A percentile compares a stretch with the other conserved stretches of the same genome.
Conservation (phyloP, 2,329 filamentous ascomycete species). For the Esteya vermicola region DNA sequence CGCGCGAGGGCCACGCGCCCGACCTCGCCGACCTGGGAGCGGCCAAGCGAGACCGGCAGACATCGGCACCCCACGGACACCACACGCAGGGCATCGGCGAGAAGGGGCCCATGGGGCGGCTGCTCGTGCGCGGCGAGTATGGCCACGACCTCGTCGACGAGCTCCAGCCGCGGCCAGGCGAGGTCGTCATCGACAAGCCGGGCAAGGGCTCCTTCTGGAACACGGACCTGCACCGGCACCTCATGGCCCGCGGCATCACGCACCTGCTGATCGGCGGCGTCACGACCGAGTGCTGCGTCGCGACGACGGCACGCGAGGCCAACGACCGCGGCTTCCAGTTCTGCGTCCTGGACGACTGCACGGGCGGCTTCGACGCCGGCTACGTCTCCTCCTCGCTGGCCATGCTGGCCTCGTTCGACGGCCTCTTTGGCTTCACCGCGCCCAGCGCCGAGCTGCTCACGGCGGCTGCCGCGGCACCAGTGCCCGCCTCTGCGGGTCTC, state of each 20-base stretch:
- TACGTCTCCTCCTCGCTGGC: conserved; percentile 32
- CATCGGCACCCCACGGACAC: conserved; percentile 25
- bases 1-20: conserved; percentile 35
- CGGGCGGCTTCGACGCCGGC: conserved; percentile 30
- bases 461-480: conserved; percentile 7
- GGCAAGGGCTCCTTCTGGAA: conserved; percentile 47
- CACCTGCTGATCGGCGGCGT: conserved; percentile 43
- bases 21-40: conserved; percentile 38
- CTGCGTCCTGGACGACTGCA: conserved; percentile 35
- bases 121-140: conserved; percentile 37
- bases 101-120: conserved; percentile 34
- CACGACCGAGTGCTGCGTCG: conserved; percentile 43
- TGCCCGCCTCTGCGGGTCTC: neutral
- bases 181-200: conserved; percentile 42
- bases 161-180: conserved; percentile 32
- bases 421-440: conserved; percentile 33
- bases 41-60: conserved; percentile 33
- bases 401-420: conserved; percentile 34
- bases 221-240: conserved; percentile 34
- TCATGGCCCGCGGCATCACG: conserved; percentile 40
- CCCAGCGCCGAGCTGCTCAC: conserved; percentile 23
- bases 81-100: conserved; percentile 32
- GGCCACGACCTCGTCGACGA: conserved; percentile 42
- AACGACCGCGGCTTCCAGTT: conserved; percentile 29
- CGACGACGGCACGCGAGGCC: conserved; percentile 39